Evolutionary conservation across 768 basidiomycete genomes (phyloP), one percentile per base, ranked within the genome.

Genomic region (Lentinula sp.): DNA sequence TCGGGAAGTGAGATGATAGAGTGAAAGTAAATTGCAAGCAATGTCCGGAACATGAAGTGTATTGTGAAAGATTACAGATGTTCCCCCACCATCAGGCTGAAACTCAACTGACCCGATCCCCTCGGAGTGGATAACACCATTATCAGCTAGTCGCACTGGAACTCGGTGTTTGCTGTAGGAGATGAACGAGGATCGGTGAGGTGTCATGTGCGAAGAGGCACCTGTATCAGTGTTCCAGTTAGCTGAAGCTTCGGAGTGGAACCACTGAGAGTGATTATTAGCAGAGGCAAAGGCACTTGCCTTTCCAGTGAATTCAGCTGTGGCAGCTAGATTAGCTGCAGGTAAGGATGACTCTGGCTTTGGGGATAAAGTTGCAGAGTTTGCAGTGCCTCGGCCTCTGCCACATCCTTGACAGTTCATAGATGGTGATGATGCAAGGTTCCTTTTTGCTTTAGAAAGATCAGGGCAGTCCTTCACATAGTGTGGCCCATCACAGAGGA

Each of bases 181-280:
- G 3, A 23, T 23, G 23, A 23, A 23, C 23, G 1, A 23, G 23
- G 23, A 23, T 23, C 23, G 23, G 23, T 23, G 23, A 23, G 23
- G 23, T 23, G 23, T 23, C 23, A 23, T 23, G 23, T 23, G 23
- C 3, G 23, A 53, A 61, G 70, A 66, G 55, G 71, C 68, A 35
- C 70, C 72, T 65, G 68, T 71, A 64, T 73, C 71, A 45, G 66
- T 60, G 54, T 66, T 72, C 70, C 70, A 73, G 16, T 42, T 16
- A 42, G 41, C 16, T 42, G 41, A 10, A 16, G 9, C 41, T 42
- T 42, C 16, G 41, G 41, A 42, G 9, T 4, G 9, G 16, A 42
- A 16, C 41, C 41, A 42, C 51, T 68, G 56, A 28, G 32, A 8
- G 42, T 45, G 41, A 6, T 53, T 59, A 37, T 41, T 51, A 13